Evolutionary conservation across 2,329 filamentous ascomycete genomes (phyloP).

Genomic region (Calonectria pseudoturangicola): DNA sequence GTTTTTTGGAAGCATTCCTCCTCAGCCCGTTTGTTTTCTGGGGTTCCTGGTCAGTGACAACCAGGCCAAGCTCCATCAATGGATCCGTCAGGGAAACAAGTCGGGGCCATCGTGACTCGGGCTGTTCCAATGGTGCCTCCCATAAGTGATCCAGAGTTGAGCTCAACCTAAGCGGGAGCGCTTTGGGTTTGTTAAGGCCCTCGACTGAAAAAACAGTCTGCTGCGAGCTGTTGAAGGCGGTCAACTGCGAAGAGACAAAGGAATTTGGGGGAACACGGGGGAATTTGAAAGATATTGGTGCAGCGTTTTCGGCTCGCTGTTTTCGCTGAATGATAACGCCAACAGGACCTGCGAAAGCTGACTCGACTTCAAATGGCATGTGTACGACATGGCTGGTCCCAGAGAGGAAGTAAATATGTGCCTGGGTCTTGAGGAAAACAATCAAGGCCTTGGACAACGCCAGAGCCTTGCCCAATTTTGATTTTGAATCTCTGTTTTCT

Average conservation of each 20-base stretch:
- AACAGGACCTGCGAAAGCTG: slow-evolving; percentile 86
- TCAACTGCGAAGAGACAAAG: slow-evolving; percentile 83
- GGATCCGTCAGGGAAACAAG: slow-evolving; percentile 91
- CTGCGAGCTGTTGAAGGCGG: slow-evolving; percentile 70
- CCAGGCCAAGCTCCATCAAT: slow-evolving; percentile 87
- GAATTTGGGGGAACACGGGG: slow-evolving; percentile 85
- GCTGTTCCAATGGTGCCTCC: slow-evolving; percentile 71
- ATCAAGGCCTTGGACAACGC: slow-evolving; percentile 82
- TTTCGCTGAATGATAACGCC: slow-evolving; percentile 93
- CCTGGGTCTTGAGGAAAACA: slow-evolving; percentile 93
- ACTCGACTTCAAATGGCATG: slow-evolving; percentile 95
- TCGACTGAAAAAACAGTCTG: slow-evolving; percentile 74
- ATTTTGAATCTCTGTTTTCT: slow-evolving; percentile 33
- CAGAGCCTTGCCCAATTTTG: slow-evolving; percentile 45
- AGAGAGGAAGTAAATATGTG: slow-evolving; percentile 92
- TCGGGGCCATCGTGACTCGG: slow-evolving; percentile 79
- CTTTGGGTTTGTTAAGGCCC: slow-evolving; percentile 73
- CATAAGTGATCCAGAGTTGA: slow-evolving; percentile 75
- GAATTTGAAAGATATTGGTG: slow-evolving; percentile 73
- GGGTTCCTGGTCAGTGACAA: slow-evolving; percentile 77
- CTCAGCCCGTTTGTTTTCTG: slow-evolving; percentile 52
- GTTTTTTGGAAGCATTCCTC: slow-evolving; percentile 63
- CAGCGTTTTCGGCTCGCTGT: slow-evolving; percentile 70
- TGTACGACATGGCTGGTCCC: slow-evolving; percentile 93
- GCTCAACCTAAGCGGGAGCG: slow-evolving; percentile 70